Base-by-base conservation (phyloP, 768 basidiomycete genomes). In the Suillus placidus region DNA sequence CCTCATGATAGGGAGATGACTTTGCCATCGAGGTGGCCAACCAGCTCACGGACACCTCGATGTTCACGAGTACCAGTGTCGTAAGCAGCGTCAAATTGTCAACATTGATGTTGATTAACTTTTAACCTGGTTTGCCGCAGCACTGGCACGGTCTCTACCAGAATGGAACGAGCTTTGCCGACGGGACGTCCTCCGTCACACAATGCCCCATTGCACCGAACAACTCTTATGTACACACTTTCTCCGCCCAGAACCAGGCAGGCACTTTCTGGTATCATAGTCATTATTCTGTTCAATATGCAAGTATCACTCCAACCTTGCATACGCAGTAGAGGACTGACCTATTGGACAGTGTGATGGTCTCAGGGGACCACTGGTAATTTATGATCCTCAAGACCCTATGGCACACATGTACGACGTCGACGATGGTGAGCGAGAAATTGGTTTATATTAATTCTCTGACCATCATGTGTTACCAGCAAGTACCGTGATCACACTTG, bases 131-230 rank as follows among this genome's bases (percentile, higher is more conserved):
- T 52, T 20, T 10, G 6, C 14, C 3, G 5, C 16, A 87, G 86
- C 85, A 87, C 67, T 87, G 84, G 84, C 86, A 87, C 69, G 85
- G 86, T 1, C 70, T 87, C 56, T 78, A 74, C 61, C 85, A 86
- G 69, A 70, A 72, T 2, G 64, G 67, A 3, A 80, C 81, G 6
- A 82, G 78, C 63, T 82, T 75, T 73, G 81, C 78, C 0, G 86
- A 87, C 60, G 86, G 86, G 6, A 67, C 75, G 1, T 71, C 73
- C 3, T 76, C 73, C 32, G 72, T 83, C 18, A 73, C 79, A 20
- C 76, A 74, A 57, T 79, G 78, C 45, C 78, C 78, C 20, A 70
- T 74, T 40, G 65, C 55, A 32, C 66, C 68, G 18, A 47, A 68
- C 37, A 32, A 14, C 12, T 63, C 61, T 20, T 77, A 73, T 56